Percentiles rank a stretch among this genome's conserved stretches.
Evolutionary conservation across 306 rosid genomes (phyloP).

Genomic region (Ormosia emarginata): DNA sequence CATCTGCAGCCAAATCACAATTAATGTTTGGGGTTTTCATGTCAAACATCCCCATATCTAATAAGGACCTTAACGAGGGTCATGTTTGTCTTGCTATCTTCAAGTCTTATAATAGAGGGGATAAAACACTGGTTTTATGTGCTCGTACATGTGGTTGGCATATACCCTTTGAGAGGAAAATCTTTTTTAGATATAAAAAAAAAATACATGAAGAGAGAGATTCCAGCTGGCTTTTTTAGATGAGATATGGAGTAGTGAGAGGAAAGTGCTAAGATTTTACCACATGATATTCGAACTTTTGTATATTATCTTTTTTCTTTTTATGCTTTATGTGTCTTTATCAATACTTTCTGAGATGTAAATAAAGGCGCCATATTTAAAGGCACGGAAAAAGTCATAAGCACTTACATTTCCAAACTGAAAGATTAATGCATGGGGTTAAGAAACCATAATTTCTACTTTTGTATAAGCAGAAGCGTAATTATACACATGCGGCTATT

Average conservation of each 20-base stretch:
- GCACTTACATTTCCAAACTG: neutral
- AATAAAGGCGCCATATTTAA: constrained; percentile 1
- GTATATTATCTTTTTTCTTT: constrained; percentile 8
- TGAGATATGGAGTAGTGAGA: neutral
- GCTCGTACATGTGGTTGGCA: neutral
- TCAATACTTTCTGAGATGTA: constrained; percentile 11
- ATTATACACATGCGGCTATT: neutral
- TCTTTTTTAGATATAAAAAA: neutral
- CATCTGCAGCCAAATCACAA: constrained; percentile 54
- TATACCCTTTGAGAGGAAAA: neutral
- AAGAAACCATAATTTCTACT: neutral
- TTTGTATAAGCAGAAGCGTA: neutral
- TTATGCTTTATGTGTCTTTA: constrained; percentile 19
- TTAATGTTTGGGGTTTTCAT: constrained; percentile 13
- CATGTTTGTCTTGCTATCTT: neutral
- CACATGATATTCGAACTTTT: constrained; percentile 10
- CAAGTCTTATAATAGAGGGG: neutral
- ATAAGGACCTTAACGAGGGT: neutral
- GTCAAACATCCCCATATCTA: neutral
- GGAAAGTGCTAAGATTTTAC: constrained; percentile 18
- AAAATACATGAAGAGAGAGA: neutral
- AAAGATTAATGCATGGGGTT: constrained; percentile 16
- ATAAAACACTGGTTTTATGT: neutral
- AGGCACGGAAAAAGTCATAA: constrained; percentile 11
- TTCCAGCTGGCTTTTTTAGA: constrained; percentile 20